These are phyloP conservation scores for Plasmodium adleri DNA, from an alignment of 169 alveolate genomes.

Conservation along the genomic window DNA sequence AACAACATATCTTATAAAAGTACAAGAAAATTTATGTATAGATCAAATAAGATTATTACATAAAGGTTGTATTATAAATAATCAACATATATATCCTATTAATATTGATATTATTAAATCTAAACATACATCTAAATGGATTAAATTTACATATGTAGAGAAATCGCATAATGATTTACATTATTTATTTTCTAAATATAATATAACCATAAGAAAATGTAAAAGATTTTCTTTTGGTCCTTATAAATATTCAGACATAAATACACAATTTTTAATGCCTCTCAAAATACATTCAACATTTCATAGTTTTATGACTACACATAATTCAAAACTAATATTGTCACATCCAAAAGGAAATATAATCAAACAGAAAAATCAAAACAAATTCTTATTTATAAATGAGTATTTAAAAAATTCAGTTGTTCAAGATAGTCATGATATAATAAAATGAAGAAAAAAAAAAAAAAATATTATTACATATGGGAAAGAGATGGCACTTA, in stretches of 20 bases:
- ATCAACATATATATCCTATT: slow-evolving; percentile 33
- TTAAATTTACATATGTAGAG: slow-evolving; percentile 67
- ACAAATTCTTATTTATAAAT: slow-evolving; percentile 12
- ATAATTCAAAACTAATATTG: slow-evolving; percentile 14
- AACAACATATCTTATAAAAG: slow-evolving; percentile 62
- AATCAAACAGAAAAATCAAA: background rate
- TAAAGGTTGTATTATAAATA: slow-evolving; percentile 36
- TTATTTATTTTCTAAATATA: slow-evolving; percentile 31
- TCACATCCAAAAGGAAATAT: slow-evolving; percentile 39
- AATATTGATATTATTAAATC: slow-evolving; percentile 25
- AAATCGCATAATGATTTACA: slow-evolving; percentile 53
- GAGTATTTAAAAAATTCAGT: slow-evolving; percentile 23
- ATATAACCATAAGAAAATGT: slow-evolving; percentile 53
- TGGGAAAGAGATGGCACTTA: too few species aligned
- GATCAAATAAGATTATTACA: slow-evolving; percentile 26
- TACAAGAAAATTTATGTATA: slow-evolving; percentile 27
- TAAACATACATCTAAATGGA: slow-evolving; percentile 21
- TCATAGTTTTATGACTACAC: slow-evolving; percentile 12
- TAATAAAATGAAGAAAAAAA: background rate
- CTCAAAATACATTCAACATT: slow-evolving; percentile 55
- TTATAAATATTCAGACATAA: slow-evolving; percentile 44
- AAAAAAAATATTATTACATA: background rate
- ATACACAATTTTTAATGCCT: slow-evolving; percentile 29
- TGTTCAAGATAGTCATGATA: background rate
- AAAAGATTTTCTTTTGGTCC: slow-evolving; percentile 76